Base-by-base conservation (phyloP, 2,329 filamentous ascomycete genomes). In the Penicillium polonicum region DNA sequence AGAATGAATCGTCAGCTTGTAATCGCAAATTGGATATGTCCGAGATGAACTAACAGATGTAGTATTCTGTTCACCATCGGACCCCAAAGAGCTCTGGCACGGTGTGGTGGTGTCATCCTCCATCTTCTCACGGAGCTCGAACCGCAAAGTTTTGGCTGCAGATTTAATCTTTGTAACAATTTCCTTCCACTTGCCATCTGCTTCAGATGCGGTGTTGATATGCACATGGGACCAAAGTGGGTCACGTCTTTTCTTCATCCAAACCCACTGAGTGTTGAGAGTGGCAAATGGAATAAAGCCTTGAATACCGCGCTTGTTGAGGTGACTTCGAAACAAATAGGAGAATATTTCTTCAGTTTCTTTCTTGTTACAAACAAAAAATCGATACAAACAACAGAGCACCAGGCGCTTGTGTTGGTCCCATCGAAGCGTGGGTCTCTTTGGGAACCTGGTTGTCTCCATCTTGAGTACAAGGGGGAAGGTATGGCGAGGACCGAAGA, bases 301-400 rank as follows among this genome's bases (percentile, higher is more conserved):
- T 0, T n/a, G 5, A 15, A 72, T 68, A 0, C 69, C 71, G 52
- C 59, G 60, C 0, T 61, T 29, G 0, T 39, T 35, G 0, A 74
- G 51, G 8, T 72, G 59, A 0, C 43, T 4, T 17, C 48, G 29
- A 42, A 73, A 75, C 0, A 66, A 48, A 0, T 51, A 17, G 7
- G 69, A 73, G 33, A 76, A 75, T 0, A 75, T 60, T 1, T 35
- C 48, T 25, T 56, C 43, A 2, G 65, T 68, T 0, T 52, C 53
- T 0, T 29, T 33, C 0, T 39, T 21, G 2, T 61, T 55, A 3
- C 48, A 44, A 3, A 56, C 10, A 21, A 70, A 73, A 25, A 71
- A 72, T 9, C 65, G 54, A 13, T 53, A 65, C 0, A 70, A 44
- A 27, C 66, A 71, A 15, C 71, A 73, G 0, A 71, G 53, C 0